Percentiles rank a stretch among this genome's conserved stretches.
Conservation (phyloP, 768 basidiomycete genomes). For the Auriculariales sp. region DNA sequence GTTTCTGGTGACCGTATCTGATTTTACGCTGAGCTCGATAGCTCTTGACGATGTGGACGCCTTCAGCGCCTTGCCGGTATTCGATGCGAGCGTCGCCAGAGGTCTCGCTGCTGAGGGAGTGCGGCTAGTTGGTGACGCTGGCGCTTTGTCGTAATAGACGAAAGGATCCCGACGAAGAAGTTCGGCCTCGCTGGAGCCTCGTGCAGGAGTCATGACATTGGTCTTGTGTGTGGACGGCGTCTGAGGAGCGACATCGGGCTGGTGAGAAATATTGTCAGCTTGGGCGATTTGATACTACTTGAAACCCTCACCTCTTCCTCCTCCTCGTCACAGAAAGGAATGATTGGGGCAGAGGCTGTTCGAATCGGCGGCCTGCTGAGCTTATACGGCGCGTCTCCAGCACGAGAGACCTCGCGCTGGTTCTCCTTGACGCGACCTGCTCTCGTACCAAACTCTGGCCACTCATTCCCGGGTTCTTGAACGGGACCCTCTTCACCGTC, state of each 20-base stretch:
- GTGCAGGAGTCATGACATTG: slow-evolving; percentile 49
- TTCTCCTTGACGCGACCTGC: slow-evolving; percentile 73
- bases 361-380: slow-evolving; percentile 46
- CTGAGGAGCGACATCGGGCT: slow-evolving; percentile 13
- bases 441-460: slow-evolving; percentile 64
- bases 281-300: slow-evolving; percentile 4
- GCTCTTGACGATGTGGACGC: too few relatives aligned
- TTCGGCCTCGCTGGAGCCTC: slow-evolving; percentile 47
- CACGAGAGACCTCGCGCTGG: slow-evolving; percentile 51
- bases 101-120: too few relatives aligned
- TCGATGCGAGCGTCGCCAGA: too few relatives aligned
- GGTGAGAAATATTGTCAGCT: slow-evolving; percentile 12
- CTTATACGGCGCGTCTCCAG: slow-evolving; percentile 49
- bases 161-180: slow-evolving; percentile 65
- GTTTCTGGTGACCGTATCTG: slow-evolving; percentile 9
- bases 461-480: slow-evolving; percentile 31
- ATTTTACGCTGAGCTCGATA: too few relatives aligned
- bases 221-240: slow-evolving; percentile 20
- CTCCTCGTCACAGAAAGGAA: slow-evolving; percentile 63
- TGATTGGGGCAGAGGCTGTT: slow-evolving; percentile 36
- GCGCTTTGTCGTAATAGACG: slow-evolving; percentile 44
- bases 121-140: too few relatives aligned
- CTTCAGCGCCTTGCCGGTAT: too few relatives aligned
- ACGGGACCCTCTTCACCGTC: slow-evolving; percentile 36
- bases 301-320: slow-evolving; percentile 12